These are phyloP conservation scores for Euphorbia pulcherrima DNA, from an alignment of 345 rosid species.

Conservation along the genomic window DNA sequence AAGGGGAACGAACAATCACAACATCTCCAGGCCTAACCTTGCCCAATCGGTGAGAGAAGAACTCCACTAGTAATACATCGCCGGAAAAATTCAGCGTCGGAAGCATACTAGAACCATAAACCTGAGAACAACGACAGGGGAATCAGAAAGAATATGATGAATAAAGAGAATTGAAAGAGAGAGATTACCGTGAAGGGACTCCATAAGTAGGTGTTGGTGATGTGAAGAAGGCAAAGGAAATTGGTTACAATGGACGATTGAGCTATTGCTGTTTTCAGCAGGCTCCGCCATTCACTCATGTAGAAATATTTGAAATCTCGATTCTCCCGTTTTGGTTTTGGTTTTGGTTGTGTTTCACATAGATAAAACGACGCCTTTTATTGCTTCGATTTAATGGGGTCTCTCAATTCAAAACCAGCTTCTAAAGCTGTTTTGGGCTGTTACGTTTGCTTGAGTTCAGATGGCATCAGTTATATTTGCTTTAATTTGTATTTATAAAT, in stretches of 20 bases:
- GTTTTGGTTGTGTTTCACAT: not conserved
- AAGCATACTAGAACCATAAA: constrained; percentile 74
- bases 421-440: no score
- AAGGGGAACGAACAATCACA: constrained; percentile 65
- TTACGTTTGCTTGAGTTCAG: no score
- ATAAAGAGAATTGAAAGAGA: not conserved
- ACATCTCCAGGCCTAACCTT: constrained; percentile 62
- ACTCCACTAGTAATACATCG: constrained; percentile 60
- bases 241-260: constrained; percentile 24
- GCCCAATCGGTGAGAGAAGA: constrained; percentile 59
- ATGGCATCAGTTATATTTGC: no score
- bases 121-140: constrained; percentile 37
- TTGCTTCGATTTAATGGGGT: no score
- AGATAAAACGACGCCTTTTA: no score
- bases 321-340: no score
- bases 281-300: constrained; percentile 14
- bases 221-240: constrained; percentile 46
- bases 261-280: constrained; percentile 22
- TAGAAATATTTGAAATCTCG: not conserved
- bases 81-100: constrained; percentile 71
- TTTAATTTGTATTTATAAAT: no score
- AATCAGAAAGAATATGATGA: not conserved
- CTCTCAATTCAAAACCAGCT: no score
- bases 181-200: constrained; percentile 34
- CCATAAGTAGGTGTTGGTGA: constrained; percentile 41